A percentile compares a stretch with the other conserved stretches of the same genome.
Evolutionary conservation across 805 yeast genomes (phyloP).

Genomic region (Yarrowia bubula): DNA sequence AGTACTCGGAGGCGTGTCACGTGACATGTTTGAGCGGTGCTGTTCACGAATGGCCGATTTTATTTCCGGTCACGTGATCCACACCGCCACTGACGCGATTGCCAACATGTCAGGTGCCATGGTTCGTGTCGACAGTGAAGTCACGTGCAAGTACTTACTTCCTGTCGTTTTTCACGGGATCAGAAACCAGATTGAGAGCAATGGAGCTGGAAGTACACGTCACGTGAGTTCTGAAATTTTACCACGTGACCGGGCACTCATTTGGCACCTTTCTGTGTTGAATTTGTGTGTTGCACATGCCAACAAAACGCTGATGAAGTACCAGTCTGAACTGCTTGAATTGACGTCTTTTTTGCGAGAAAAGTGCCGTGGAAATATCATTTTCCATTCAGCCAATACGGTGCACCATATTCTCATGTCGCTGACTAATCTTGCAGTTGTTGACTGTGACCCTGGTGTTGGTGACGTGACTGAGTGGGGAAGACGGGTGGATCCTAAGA

Average conservation of each 20-base stretch:
- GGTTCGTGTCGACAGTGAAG: constrained; percentile 59
- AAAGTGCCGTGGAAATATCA: constrained; percentile 61
- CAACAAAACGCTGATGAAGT: constrained; percentile 48
- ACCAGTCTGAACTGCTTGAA: constrained; percentile 47
- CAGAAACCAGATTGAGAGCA: constrained; percentile 63
- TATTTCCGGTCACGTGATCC: constrained; percentile 56
- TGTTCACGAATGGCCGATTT: constrained; percentile 45
- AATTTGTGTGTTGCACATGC: constrained; percentile 72
- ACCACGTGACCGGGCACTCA: constrained; percentile 74
- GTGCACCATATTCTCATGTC: constrained; percentile 66
- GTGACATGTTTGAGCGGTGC: constrained; percentile 35
- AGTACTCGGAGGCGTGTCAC: constrained; percentile 38
- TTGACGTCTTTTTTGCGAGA: constrained; percentile 47
- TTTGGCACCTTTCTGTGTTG: constrained; percentile 66
- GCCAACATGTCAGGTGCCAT: constrained; percentile 73
- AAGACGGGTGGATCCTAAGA: constrained; percentile 32
- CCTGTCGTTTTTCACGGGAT: constrained; percentile 52
- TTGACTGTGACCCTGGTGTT: constrained; percentile 32
- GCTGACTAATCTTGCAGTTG: constrained; percentile 50
- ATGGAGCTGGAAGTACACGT: constrained; percentile 77
- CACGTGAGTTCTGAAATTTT: constrained; percentile 59
- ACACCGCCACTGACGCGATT: constrained; percentile 58
- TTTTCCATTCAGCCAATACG: constrained; percentile 59
- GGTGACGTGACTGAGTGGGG: constrained; percentile 41
- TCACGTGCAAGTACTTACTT: constrained; percentile 47